Base-by-base conservation (phyloP, 257 asterid genomes). In the Ilex asprella region DNA sequence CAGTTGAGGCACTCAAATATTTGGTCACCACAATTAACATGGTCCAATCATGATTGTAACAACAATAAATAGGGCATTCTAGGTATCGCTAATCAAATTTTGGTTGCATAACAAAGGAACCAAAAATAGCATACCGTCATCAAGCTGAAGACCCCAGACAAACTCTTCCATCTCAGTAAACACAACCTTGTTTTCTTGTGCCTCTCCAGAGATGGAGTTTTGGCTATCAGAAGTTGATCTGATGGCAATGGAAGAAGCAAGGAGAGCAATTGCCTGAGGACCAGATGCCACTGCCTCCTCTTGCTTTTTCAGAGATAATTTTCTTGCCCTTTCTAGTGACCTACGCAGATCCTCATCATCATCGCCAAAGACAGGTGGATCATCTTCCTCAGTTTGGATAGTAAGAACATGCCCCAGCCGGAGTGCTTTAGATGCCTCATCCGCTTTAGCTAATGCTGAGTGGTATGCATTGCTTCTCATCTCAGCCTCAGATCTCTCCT, bases 161-260 rank as follows among this genome's bases (percentile, higher is more conserved):
- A 91, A 91, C 77, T 86, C 98, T 74, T 93, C 99, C 96, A 93
- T 87, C 84, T 93, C 97, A 1, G 99, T 79, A 74, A 93, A 89
- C 81, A 85, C 90, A 62, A 93, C 84, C 80, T 84, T 89, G 75
- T 78, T 82, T 75, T 85, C 96, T 53, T 77, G 84, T 66, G 81
- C 76, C 55, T 87, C 97, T 58, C 80, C 87, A 60, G 81, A 54
- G 56, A 55, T 76, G 39, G 73, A 12, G 71, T 62, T 81, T 58
- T 77, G 75, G 69, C 76, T 76, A 10, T 78, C 88, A 6, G 59
- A 32, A 31, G 71, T 59, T 57, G 81, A 67, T 57, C 69, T 79
- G 58, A 62, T 71, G 57, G 81, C 70, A 62, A 63, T 59, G 57
- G 91, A 77, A 75, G 90, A 55, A 55, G 83, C 74, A 62, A 93